phyloP scores from a whole-genome alignment of 768 basidiomycete genomes.

The Polyporus arcularius region DNA sequence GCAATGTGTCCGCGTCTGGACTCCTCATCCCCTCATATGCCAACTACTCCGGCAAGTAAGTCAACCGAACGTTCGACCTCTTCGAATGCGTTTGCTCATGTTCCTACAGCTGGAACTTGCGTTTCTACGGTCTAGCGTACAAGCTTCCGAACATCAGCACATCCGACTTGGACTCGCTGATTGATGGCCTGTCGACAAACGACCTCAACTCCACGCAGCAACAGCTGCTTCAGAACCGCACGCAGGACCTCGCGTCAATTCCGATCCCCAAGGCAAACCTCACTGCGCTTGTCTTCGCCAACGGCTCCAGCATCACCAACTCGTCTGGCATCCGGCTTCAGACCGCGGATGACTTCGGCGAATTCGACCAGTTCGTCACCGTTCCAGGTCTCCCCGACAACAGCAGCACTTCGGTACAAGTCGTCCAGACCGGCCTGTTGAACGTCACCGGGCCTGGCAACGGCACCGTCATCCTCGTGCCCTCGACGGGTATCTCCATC shows the following conservation, averaged over 20 bases:
- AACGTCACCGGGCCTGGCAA: slow-evolving; percentile 29
- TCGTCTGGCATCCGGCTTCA: slow-evolving; percentile 22
- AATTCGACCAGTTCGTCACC: slow-evolving; percentile 25
- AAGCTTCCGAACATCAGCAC: slow-evolving; percentile 25
- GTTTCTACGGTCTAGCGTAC: slow-evolving; percentile 27
- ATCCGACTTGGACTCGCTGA: slow-evolving; percentile 20
- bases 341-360: slow-evolving; percentile 23
- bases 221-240: slow-evolving; percentile 24
- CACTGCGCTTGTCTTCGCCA: slow-evolving; percentile 19
- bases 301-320: slow-evolving; percentile 22
- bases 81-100: not conserved
- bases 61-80: not conserved
- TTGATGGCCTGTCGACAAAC: slow-evolving; percentile 21
- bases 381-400: slow-evolving; percentile 19
- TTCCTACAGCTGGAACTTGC: slow-evolving; percentile 23
- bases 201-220: slow-evolving; percentile 20
- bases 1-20: slow-evolving; percentile 21
- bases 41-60: slow-evolving; percentile 20
- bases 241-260: slow-evolving; percentile 24
- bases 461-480: slow-evolving; percentile 33
- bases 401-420: slow-evolving; percentile 9
- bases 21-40: slow-evolving; percentile 26
- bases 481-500: slow-evolving; percentile 30
- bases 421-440: slow-evolving; percentile 21
- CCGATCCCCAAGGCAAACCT: slow-evolving; percentile 23